These are phyloP conservation scores for Lipomyces yamadae DNA, from an alignment of 805 yeast genomes.

Conservation along the genomic window DNA sequence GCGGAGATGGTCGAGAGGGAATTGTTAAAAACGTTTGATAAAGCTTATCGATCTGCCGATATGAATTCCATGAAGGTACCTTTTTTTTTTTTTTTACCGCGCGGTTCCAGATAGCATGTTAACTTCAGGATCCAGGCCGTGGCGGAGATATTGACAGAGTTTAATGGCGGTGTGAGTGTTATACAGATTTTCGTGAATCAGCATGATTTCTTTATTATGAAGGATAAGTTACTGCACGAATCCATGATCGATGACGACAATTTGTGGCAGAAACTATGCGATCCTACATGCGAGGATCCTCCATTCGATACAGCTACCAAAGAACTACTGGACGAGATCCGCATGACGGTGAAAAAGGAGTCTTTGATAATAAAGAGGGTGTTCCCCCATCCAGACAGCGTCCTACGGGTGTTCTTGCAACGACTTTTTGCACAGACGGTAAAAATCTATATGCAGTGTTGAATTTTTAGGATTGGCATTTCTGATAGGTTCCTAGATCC, in stretches of 20 bases:
- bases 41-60: constrained; percentile 72
- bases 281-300: constrained; percentile 58
- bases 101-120: background rate
- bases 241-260: constrained; percentile 44
- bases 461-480: background rate
- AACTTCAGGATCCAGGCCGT: constrained; percentile 25
- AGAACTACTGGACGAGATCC: constrained; percentile 59
- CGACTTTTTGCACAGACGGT: constrained; percentile 77
- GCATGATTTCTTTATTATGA: constrained; percentile 67
- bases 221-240: constrained; percentile 50
- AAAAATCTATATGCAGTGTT: constrained; percentile 44
- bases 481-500: constrained; percentile 39
- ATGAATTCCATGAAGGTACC: constrained; percentile 70
- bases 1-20: constrained; percentile 78
- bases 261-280: constrained; percentile 62
- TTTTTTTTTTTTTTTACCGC: constrained; percentile 36
- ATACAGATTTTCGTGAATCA: constrained; percentile 81
- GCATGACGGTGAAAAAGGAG: constrained; percentile 68
- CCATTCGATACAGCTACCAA: constrained; percentile 60
- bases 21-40: constrained; percentile 69
- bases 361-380: constrained; percentile 74
- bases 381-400: constrained; percentile 69
- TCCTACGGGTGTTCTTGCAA: constrained; percentile 70
- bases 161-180: constrained; percentile 83
- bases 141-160: constrained; percentile 74